Evolutionary conservation across 495 filamentous ascomycete genomes (phyloP).

Genomic region (Friedmanniomyces simplex): DNA sequence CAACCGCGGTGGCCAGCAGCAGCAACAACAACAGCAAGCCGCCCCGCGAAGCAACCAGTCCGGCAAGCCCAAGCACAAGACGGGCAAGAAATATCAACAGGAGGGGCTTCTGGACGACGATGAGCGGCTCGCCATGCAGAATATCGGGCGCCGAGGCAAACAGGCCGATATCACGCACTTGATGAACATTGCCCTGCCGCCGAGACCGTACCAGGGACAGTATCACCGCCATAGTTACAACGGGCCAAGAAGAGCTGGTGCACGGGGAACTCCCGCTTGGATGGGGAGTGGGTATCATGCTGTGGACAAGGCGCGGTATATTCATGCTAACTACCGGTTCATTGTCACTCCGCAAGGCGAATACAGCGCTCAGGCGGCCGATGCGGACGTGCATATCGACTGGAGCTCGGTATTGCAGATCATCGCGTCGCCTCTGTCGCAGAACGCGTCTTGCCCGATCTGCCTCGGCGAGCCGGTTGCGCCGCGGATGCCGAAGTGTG

Average conservation of each 20-base stretch:
- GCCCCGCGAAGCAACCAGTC: constrained; percentile 62
- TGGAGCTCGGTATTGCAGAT: constrained; percentile 89
- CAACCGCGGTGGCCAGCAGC: constrained; percentile 36
- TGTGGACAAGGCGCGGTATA: constrained; percentile 85
- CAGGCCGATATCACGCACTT: constrained; percentile 87
- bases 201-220: constrained; percentile 57
- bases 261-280: constrained; percentile 59
- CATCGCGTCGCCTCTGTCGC: constrained; percentile 78
- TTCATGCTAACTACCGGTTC: constrained; percentile 96
- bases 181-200: constrained; percentile 80
- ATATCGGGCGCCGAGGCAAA: constrained; percentile 79
- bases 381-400: constrained; percentile 83
- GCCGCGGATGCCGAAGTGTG: constrained; percentile 93
- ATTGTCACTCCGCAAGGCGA: constrained; percentile 75
- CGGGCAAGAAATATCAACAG: constrained; percentile 38
- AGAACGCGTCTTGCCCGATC: constrained; percentile 81
- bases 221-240: constrained; percentile 47
- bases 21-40: constrained; percentile 25
- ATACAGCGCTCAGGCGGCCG: constrained; percentile 68
- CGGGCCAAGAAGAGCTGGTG: constrained; percentile 36
- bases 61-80: constrained; percentile 62
- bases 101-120: constrained; percentile 57
- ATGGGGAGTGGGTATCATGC: constrained; percentile 86
- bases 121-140: constrained; percentile 76
- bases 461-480: constrained; percentile 85